phyloP scores from a whole-genome alignment of 306 rosid genomes.

The Senna siamea region DNA sequence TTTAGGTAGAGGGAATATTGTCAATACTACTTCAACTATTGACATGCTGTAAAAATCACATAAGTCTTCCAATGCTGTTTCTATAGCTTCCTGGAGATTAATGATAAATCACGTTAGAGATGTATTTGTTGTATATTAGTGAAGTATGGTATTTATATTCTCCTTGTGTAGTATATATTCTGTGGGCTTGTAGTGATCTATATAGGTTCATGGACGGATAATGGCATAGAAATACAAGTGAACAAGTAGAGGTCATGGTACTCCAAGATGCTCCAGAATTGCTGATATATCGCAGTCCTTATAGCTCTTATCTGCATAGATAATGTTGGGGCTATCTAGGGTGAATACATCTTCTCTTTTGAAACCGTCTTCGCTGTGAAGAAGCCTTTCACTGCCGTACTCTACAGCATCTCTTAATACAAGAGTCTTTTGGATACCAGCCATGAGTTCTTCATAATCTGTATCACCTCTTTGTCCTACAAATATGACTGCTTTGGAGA shows the following conservation, averaged over 20 bases:
- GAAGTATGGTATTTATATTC: slow-evolving; percentile 9
- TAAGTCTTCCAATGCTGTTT: not conserved
- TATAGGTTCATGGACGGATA: slow-evolving; percentile 9
- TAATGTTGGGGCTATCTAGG: slow-evolving; percentile 63
- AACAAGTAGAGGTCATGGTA: slow-evolving; percentile 25
- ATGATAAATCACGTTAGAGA: not conserved
- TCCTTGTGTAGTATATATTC: not conserved
- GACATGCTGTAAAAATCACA: not conserved
- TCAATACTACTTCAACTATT: slow-evolving; percentile 4
- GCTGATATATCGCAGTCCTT: slow-evolving; percentile 56
- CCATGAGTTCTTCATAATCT: slow-evolving; percentile 67
- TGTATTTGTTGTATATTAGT: slow-evolving; percentile 3
- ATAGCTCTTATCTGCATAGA: slow-evolving; percentile 44
- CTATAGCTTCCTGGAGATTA: not conserved
- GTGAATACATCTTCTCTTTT: slow-evolving; percentile 61
- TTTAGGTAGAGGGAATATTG: not conserved
- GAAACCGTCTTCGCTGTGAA: slow-evolving; percentile 54
- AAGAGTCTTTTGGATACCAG: slow-evolving; percentile 72
- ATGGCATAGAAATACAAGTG: slow-evolving; percentile 2
- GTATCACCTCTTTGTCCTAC: slow-evolving; percentile 83
- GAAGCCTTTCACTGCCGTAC: slow-evolving; percentile 68
- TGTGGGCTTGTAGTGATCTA: slow-evolving; percentile 18
- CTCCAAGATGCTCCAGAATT: slow-evolving; percentile 55
- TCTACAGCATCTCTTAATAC: slow-evolving; percentile 61
- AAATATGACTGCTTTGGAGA: slow-evolving; percentile 63